These are phyloP conservation scores for Tothia fuscella DNA, from an alignment of 2,329 filamentous ascomycete genomes.

Conservation along the genomic window DNA sequence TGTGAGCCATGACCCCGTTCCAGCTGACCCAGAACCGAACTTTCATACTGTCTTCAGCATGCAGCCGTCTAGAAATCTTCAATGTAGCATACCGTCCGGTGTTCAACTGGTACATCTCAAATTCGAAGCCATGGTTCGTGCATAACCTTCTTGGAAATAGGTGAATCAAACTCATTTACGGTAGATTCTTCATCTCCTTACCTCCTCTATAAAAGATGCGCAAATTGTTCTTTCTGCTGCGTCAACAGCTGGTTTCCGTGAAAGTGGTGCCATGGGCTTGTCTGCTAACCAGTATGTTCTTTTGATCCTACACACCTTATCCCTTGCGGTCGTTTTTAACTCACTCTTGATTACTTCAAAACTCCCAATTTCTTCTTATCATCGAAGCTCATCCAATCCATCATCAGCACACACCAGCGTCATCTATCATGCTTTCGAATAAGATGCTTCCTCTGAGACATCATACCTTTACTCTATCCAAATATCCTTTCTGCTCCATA, in stretches of 20 bases:
- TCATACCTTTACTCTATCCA: no score
- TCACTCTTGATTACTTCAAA: no score
- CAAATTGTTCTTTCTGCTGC: conserved; percentile 65
- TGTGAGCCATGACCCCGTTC: conserved; percentile 68
- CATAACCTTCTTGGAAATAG: conserved; percentile 8
- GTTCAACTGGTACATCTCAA: conserved; percentile 52
- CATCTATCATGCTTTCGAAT: no score
- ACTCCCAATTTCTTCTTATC: no score
- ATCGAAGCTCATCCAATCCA: no score
- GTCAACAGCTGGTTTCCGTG: conserved; percentile 72
- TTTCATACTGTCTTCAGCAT: conserved; percentile 10
- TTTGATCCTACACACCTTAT: no score
- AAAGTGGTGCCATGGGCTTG: conserved; percentile 71
- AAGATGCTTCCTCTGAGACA: no score
- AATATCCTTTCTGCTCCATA: no score
- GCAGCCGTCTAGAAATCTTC: conserved; percentile 13
- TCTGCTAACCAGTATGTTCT: no score
- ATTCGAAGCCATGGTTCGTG: conserved; percentile 77
- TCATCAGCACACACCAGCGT: no score
- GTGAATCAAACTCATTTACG: conserved; percentile 17
- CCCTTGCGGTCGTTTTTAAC: no score
- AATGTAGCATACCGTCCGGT: neutral
- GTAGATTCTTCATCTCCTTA: conserved; percentile 80
- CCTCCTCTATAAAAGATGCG: conserved; percentile 62
- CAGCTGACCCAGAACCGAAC: conserved; percentile 10